Conservation (phyloP, 83 land plant species). For the Picea abies region DNA sequence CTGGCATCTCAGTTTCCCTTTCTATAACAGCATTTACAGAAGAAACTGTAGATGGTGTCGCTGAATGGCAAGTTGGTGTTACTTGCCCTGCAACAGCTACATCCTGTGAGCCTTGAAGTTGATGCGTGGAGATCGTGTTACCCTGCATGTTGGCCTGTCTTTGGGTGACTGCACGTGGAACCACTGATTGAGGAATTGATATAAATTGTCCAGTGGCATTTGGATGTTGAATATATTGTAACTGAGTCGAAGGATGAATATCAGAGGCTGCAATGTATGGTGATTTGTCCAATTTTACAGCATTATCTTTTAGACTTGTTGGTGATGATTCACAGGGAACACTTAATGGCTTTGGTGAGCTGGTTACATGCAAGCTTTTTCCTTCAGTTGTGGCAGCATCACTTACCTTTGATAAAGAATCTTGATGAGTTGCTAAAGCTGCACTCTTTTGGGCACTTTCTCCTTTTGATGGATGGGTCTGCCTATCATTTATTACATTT, state of each 20-base stretch:
- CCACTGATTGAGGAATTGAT: slow-evolving; percentile 9
- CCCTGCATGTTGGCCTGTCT: slow-evolving; percentile 5
- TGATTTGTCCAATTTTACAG: not conserved
- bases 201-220: not conserved
- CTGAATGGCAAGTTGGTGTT: not conserved
- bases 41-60: slow-evolving; percentile 1
- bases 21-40: not conserved
- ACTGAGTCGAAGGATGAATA: not conserved
- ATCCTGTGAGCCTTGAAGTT: slow-evolving; percentile 7
- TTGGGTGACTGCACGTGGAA: not conserved
- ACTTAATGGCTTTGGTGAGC: not conserved
- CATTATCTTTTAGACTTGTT: not conserved
- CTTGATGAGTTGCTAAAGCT: slow-evolving; percentile 14
- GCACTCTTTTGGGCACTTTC: slow-evolving; percentile 21
- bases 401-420: not conserved
- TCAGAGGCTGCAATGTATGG: not conserved
- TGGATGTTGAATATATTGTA: slow-evolving; percentile 7
- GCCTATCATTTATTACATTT: slow-evolving; percentile 19
- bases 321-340: not conserved
- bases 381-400: slow-evolving; percentile 3
- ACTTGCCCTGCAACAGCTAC: not conserved
- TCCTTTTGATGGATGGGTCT: slow-evolving; percentile 18
- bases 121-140: not conserved
- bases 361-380: slow-evolving; percentile 1
- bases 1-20: slow-evolving; percentile 1